Evolutionary conservation across 768 basidiomycete species (phyloP), one percentile per base, ranked within the genome.

Genomic region (Lentinus tigrinus): DNA sequence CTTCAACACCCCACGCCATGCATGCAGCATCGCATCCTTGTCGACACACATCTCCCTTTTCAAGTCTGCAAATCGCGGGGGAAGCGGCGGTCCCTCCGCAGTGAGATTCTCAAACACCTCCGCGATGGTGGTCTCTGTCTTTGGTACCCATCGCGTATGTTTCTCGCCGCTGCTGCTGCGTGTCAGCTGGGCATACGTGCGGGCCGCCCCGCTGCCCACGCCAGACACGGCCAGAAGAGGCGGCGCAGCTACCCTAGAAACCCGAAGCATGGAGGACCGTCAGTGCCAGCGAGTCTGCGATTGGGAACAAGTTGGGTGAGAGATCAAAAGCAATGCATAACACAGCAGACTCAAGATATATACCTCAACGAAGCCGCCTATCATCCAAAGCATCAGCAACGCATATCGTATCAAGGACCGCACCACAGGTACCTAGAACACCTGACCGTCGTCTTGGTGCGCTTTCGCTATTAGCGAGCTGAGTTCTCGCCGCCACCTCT

Each of bases 21-120:
- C 77, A 59, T 79, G 69, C 7, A 72, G 60, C 10, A 89, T 68
- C 2, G 58, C 63, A 10, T 84, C 81, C 8, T 51, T 48, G 47
- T 65, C 63, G 9, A 61, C 70, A 71, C 80, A 81, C 0, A 90
- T 58, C 26, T 71, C 67, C 57, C 77, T 78, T 74, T 93, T 92
- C 24, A 92, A 69, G 6, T 79, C 77, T 0, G 77, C 63, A 58
- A 89, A 91, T 0, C 88, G 78, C 8, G 73, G 65, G 0, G 87
- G 87, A 4, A 89, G 77, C 4, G 69, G 70, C 1, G 69, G 69
- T 4, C 69, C 70, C 39, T 73, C 70, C 26, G 74, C 75, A 2
- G 73, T 73, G 8, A 82, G 72, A 3, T 78, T 78, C 0, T 76
- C 72, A 58, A 82, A 83, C 24, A 82, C 74, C 28, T 74, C 72